phyloP scores from a whole-genome alignment of 495 filamentous ascomycete genomes.

The Daldinia childiae region DNA sequence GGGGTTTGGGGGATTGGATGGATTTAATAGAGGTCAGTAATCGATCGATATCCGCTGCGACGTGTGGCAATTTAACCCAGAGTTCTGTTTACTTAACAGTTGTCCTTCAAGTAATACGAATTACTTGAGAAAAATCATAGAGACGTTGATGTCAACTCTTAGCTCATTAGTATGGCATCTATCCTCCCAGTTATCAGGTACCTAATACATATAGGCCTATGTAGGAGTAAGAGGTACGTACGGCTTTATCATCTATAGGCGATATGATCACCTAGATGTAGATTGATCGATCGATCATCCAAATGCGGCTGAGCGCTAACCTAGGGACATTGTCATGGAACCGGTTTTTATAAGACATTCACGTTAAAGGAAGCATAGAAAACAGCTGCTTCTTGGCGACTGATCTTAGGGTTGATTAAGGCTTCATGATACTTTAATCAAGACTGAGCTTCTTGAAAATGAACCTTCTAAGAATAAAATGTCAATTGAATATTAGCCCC shows the following conservation, averaged over 20 bases:
- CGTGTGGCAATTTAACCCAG: not conserved
- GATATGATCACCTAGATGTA: not conserved
- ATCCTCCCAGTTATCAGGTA: too few species aligned
- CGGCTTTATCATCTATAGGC: not conserved
- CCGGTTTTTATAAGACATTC: constrained; percentile 13
- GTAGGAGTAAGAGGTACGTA: too few species aligned
- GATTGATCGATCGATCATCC: constrained; percentile 33
- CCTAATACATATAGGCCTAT: too few species aligned
- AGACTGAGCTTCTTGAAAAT: constrained; percentile 16
- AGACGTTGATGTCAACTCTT: constrained; percentile 12
- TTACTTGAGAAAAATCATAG: not conserved
- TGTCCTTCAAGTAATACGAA: not conserved
- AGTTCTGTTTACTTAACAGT: not conserved
- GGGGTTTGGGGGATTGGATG: not conserved
- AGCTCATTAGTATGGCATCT: not conserved
- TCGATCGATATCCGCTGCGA: not conserved
- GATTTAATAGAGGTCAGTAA: too few species aligned
- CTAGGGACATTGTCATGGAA: not conserved
- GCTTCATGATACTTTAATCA: not conserved
- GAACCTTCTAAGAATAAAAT: constrained; percentile 28
- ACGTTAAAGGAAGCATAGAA: not conserved
- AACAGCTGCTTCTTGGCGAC: not conserved
- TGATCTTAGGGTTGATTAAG: not conserved
- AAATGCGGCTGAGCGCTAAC: constrained; percentile 22
- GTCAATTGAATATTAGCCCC: constrained; percentile 19